Conservation (phyloP, 768 basidiomycete genomes). For the Dacryopinax primogenitus region DNA sequence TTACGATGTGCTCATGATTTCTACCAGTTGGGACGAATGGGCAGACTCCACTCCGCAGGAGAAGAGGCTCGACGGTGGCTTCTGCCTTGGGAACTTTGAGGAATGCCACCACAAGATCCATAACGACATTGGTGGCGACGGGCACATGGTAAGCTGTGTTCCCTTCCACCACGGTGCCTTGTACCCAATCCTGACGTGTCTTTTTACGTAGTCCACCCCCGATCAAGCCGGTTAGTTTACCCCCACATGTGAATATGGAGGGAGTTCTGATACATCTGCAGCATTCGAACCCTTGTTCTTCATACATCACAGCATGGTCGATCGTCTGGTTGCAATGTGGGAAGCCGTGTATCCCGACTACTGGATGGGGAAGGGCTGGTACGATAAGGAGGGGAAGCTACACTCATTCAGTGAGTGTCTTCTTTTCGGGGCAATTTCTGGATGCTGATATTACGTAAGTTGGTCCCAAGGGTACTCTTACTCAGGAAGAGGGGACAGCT, state of each 20-base stretch:
- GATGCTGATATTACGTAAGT: background rate
- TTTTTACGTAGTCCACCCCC: conserved; percentile 2
- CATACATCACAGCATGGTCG: background rate
- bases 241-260: background rate
- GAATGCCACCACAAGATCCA: conserved; percentile 8
- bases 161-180: background rate
- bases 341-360: background rate
- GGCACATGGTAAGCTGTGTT: background rate
- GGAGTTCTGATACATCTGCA: background rate
- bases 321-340: background rate
- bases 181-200: background rate
- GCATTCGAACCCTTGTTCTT: background rate
- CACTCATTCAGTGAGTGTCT: background rate
- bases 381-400: conserved; percentile 2
- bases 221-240: conserved; percentile 4
- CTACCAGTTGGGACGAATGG: background rate
- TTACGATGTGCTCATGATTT: background rate
- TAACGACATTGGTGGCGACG: background rate
- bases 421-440: background rate
- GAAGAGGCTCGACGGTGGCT: background rate
- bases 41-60: background rate
- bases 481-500: background rate
- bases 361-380: background rate
- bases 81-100: conserved; percentile 7
- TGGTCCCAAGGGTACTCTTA: background rate